Conservation (phyloP, 345 rosid species). For the Gossypium mustelinum region DNA sequence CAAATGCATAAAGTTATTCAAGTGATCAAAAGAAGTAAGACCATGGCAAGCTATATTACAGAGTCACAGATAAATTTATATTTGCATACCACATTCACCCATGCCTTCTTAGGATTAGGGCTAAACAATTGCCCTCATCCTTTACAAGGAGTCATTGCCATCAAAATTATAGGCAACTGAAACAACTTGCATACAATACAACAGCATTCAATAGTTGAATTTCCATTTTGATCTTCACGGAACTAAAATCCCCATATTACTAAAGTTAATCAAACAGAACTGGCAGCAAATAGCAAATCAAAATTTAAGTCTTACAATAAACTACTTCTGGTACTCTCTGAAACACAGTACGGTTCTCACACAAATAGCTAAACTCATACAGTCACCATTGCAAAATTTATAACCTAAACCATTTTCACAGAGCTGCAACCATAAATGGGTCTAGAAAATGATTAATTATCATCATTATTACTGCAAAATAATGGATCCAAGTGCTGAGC, state of each 20-base stretch:
- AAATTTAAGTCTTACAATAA: background rate
- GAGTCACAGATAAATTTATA: background rate
- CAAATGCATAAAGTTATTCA: background rate
- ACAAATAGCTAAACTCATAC: background rate
- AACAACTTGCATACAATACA: background rate
- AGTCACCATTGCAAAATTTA: background rate
- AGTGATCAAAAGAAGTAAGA: conserved; percentile 5
- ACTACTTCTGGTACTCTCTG: background rate
- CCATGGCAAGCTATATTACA: background rate
- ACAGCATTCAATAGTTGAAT: background rate
- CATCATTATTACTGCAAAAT: background rate
- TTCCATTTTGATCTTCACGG: background rate
- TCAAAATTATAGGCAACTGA: background rate
- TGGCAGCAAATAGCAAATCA: background rate
- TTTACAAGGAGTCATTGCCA: background rate
- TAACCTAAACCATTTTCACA: conserved; percentile 6
- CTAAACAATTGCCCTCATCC: background rate
- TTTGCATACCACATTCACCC: background rate
- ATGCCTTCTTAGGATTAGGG: background rate
- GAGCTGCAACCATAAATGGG: background rate
- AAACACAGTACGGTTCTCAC: background rate
- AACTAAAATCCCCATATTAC: background rate
- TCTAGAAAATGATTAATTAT: background rate
- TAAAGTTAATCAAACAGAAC: background rate
- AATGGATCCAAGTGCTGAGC: background rate